These are phyloP conservation scores for Amanita rimosa DNA, from an alignment of 768 basidiomycete genomes.

Conservation along the genomic window DNA sequence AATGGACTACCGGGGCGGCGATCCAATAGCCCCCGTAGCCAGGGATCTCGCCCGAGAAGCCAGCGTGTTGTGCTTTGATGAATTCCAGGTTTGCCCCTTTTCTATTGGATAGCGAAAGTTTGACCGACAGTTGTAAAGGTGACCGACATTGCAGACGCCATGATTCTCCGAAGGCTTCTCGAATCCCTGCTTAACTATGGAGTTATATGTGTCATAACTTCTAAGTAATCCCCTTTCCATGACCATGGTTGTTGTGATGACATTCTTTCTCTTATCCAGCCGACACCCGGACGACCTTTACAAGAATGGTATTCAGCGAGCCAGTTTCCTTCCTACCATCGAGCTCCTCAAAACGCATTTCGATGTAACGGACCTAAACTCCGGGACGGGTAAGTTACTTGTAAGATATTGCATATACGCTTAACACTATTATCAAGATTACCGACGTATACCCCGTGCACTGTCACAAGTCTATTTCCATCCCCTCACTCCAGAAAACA, in stretches of 20 bases:
- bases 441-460: conserved; percentile 86
- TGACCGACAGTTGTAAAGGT: conserved; percentile 36
- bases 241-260: not conserved
- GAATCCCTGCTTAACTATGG: conserved; percentile 82
- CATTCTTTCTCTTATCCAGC: conserved; percentile 29
- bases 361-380: conserved; percentile 86
- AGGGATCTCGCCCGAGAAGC: conserved; percentile 79
- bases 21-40: conserved; percentile 82
- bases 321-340: conserved; percentile 91
- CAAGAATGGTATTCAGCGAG: conserved; percentile 96
- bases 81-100: conserved; percentile 68
- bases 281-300: conserved; percentile 97
- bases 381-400: conserved; percentile 64
- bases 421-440: conserved; percentile 41
- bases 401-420: not conserved
- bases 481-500: conserved; percentile 59
- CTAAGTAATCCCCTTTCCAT: conserved; percentile 51
- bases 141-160: conserved; percentile 96
- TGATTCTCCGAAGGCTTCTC: conserved; percentile 88
- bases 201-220: conserved; percentile 92
- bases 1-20: conserved; percentile 58
- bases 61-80: conserved; percentile 88
- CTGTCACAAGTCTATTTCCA: conserved; percentile 91
- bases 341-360: conserved; percentile 84
- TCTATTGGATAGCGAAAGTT: not conserved